Base-by-base conservation (phyloP, 495 filamentous ascomycete species). In the Lophiostoma macrostomum region DNA sequence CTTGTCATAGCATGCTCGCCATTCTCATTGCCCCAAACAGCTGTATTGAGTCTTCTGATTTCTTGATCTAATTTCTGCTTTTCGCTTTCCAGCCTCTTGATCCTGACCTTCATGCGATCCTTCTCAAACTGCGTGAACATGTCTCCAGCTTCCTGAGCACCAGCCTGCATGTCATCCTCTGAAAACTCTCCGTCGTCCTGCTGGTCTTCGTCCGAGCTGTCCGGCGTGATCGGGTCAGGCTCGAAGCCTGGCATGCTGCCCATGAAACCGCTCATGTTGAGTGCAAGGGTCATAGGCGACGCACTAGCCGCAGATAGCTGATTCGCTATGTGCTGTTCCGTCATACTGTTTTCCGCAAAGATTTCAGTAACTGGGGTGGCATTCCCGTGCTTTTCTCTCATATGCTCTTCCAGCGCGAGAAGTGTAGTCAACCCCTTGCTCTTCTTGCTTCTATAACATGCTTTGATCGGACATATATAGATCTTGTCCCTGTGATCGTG, bases 351-450 rank as follows among this genome's bases (percentile, higher is more conserved):
- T n/a, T n/a, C n/a, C n/a, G n/a, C n/a, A n/a, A n/a, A n/a, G n/a
- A n/a, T n/a, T n/a, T n/a, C n/a, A n/a, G n/a, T n/a, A n/a, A n/a
- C n/a, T n/a, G n/a, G n/a, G n/a, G n/a, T n/a, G n/a, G n/a, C n/a
- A n/a, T n/a, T 19, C 12, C 30, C 23, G 34, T 60, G 56, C 23
- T 54, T 49, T 28, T 54, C 44, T 29, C 38, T 10, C 18, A 60
- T 5, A 32, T 60, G 50, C 22, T 54, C 56, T 29, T 54, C 56
- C 29, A 60, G 24, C 16, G 43, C 50, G 14, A 50, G 29, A 6
- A 60, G 18, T 18, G 56, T 60, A 4, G 50, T 43, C 38, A 60
- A 60, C 4, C 50, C 56, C 31, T 60, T 60, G 13, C 32, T 47
- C 42, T 50, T 60, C 44, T 54, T 60, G 13, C 44, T 31, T 19